Evolutionary conservation across 345 rosid species (phyloP).

Genomic region (Excoecaria cochinchinensis): DNA sequence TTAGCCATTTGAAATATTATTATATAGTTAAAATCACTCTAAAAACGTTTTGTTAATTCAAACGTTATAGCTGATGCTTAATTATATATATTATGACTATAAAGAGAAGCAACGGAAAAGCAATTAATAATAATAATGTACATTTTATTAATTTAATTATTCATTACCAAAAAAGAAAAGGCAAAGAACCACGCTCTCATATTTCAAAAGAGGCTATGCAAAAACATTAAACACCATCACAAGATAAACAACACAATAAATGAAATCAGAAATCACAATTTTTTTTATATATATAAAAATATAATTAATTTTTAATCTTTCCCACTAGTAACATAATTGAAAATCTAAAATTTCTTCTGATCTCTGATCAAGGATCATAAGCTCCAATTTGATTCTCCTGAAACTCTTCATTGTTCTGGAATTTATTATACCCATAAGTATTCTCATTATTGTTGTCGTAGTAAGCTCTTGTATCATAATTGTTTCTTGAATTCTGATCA

Average conservation of each 20-base stretch:
- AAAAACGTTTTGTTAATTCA: too few relatives aligned
- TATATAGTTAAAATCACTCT: too few relatives aligned
- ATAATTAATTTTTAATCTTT: background rate
- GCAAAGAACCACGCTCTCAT: background rate
- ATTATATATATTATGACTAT: too few relatives aligned
- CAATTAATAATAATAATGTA: too few relatives aligned
- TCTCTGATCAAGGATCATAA: slow-evolving; percentile 4
- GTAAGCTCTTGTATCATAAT: slow-evolving; percentile 6
- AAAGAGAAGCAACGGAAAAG: too few relatives aligned
- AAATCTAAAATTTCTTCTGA: background rate
- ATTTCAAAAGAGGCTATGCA: slow-evolving; percentile 1
- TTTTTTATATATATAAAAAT: background rate
- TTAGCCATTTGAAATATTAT: too few relatives aligned
- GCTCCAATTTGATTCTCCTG: slow-evolving; percentile 8
- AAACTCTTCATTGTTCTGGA: slow-evolving; percentile 26
- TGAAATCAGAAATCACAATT: background rate
- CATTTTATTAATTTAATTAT: too few relatives aligned
- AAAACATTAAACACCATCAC: slow-evolving; percentile 6
- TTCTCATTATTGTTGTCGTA: slow-evolving; percentile 9
- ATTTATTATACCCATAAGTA: background rate
- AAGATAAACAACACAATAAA: slow-evolving; percentile 7
- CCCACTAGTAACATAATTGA: slow-evolving; percentile 8
- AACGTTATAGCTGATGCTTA: too few relatives aligned
- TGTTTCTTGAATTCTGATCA: background rate
- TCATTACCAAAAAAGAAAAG: too few relatives aligned